These are phyloP conservation scores for Cordyceps tenuipes DNA, from an alignment of 2,329 filamentous ascomycete genomes.

Conservation along the genomic window DNA sequence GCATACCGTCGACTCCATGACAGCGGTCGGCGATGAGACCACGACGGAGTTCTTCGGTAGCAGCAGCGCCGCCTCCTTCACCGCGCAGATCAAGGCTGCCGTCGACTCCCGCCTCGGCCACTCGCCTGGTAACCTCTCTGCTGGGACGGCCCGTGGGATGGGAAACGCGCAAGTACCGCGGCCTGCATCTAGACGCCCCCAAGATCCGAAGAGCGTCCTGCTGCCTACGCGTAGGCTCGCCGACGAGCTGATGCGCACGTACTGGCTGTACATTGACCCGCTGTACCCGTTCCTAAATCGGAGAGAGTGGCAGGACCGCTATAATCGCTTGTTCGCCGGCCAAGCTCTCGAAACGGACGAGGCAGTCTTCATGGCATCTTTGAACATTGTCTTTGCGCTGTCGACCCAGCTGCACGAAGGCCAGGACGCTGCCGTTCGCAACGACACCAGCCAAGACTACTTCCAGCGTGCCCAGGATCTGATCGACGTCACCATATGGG, in stretches of 20 bases:
- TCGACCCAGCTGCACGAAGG: constrained; percentile 35
- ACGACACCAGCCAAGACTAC: constrained; percentile 31
- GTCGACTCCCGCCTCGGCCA: constrained; percentile 26
- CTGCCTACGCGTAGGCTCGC: constrained; percentile 37
- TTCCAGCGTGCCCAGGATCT: constrained; percentile 35
- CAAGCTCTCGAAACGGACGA: constrained; percentile 29
- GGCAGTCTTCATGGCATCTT: constrained; percentile 33
- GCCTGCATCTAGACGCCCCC: not conserved
- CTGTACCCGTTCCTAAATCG: constrained; percentile 38
- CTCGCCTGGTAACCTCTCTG: not conserved
- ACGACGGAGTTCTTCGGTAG: constrained; percentile 37
- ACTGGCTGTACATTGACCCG: constrained; percentile 39
- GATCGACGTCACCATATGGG: constrained; percentile 34
- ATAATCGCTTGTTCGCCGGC: constrained; percentile 32
- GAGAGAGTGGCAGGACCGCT: constrained; percentile 27
- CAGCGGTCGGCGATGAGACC: constrained; percentile 31
- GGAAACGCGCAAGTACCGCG: not conserved
- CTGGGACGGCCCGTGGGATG: not conserved
- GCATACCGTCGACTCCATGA: constrained; percentile 36
- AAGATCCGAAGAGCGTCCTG: constrained; percentile 27
- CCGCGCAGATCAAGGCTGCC: constrained; percentile 35
- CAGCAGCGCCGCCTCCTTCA: constrained; percentile 39
- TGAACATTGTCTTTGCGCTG: constrained; percentile 40
- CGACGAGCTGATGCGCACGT: constrained; percentile 35
- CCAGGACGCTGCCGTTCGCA: constrained; percentile 29